Conservation (phyloP, 179 eudicot species). For the Silene coronaria region DNA sequence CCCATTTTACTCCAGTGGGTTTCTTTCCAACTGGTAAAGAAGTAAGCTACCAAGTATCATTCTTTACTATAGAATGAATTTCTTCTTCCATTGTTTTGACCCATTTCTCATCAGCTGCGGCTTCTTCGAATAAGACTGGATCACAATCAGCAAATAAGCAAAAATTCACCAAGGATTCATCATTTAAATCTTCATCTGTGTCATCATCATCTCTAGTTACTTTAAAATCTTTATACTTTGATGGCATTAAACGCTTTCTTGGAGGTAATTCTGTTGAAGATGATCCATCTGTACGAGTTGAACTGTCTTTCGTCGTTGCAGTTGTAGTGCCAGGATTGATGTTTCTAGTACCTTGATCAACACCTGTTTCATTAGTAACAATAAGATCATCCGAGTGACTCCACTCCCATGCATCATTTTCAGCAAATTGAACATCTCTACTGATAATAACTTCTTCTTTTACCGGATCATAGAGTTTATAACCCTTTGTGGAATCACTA, state of each 20-base stretch:
- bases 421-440: not conserved
- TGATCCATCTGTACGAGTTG: not conserved
- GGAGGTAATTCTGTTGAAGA: not conserved
- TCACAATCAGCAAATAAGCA: conserved; percentile 14
- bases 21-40: no score
- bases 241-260: not conserved
- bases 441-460: conserved; percentile 2
- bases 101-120: not conserved
- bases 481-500: not conserved
- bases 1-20: no score
- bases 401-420: conserved; percentile 3
- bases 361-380: not conserved
- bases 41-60: no score
- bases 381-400: not conserved
- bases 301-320: not conserved
- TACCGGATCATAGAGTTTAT: not conserved
- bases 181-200: no score
- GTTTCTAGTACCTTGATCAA: not conserved
- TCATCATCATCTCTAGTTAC: no score
- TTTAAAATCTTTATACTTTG: not conserved
- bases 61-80: conserved; percentile 3
- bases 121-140: not conserved
- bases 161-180: not conserved
- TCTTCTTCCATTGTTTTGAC: conserved; percentile 5
- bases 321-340: not conserved